phyloP scores from a whole-genome alignment of 805 yeast species.

The Metschnikowia cerradonensis region DNA sequence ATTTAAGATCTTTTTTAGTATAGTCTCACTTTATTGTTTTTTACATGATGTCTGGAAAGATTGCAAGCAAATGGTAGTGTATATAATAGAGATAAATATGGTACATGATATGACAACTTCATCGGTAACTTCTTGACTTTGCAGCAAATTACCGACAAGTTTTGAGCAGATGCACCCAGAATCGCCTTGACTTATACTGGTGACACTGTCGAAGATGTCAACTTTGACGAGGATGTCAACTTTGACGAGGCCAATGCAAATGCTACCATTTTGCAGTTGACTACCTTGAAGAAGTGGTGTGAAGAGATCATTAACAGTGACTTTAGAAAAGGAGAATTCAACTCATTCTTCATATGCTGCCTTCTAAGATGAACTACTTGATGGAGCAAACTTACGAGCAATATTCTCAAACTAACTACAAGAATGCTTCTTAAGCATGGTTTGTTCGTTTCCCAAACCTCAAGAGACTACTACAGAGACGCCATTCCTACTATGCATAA shows the following conservation, averaged over 20 bases:
- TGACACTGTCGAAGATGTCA: slow-evolving; percentile 95
- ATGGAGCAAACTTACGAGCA: slow-evolving; percentile 69
- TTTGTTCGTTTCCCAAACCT: slow-evolving; percentile 87
- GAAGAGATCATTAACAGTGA: slow-evolving; percentile 62
- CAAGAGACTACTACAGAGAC: slow-evolving; percentile 96
- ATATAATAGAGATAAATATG: no score
- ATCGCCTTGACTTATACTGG: slow-evolving; percentile 98
- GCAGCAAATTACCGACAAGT: slow-evolving; percentile 77
- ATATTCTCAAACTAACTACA: slow-evolving; percentile 72
- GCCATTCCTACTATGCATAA: slow-evolving; percentile 68
- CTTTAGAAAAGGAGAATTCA: slow-evolving; percentile 47
- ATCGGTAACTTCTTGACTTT: slow-evolving; percentile 89
- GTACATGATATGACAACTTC: no score
- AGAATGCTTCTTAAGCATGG: slow-evolving; percentile 85
- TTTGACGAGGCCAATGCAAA: slow-evolving; percentile 95
- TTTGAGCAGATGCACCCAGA: slow-evolving; percentile 96
- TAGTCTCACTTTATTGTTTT: no score
- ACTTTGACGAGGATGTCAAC: slow-evolving; percentile 24
- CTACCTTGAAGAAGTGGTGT: slow-evolving; percentile 91
- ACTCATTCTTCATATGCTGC: slow-evolving; percentile 74
- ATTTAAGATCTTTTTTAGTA: no score
- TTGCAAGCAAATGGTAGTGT: no score
- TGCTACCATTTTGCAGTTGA: slow-evolving; percentile 92
- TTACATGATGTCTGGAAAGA: no score
- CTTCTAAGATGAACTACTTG: slow-evolving; percentile 86